Percentiles rank a stretch among this genome's conserved stretches.
Evolutionary conservation across 2,329 filamentous ascomycete species (phyloP).

Genomic region (Exophiala xenobiotica): DNA sequence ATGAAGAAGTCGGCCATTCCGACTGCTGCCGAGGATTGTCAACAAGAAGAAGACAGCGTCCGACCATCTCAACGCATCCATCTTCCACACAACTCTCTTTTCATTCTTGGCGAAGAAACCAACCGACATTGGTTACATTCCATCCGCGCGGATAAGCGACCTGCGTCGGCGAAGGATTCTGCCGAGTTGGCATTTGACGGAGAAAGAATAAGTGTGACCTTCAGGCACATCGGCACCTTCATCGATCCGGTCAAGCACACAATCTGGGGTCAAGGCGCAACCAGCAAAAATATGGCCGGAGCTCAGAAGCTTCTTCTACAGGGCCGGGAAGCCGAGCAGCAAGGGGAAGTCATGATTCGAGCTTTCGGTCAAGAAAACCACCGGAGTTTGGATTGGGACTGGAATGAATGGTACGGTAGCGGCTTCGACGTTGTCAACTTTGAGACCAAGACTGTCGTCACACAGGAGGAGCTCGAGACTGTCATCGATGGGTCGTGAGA

Average conservation of each 20-base stretch:
- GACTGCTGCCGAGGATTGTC: slow-evolving; percentile 2
- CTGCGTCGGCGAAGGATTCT: slow-evolving; percentile 62
- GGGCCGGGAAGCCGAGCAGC: slow-evolving; percentile 62
- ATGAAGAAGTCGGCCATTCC: slow-evolving; percentile 64
- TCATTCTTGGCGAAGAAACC: slow-evolving; percentile 74
- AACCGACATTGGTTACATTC: slow-evolving; percentile 88
- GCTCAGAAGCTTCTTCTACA: slow-evolving; percentile 69
- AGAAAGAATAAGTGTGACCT: slow-evolving; percentile 86
- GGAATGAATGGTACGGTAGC: slow-evolving; percentile 70
- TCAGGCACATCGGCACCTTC: slow-evolving; percentile 85
- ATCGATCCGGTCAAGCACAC: slow-evolving; percentile 60
- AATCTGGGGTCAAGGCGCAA: slow-evolving; percentile 93
- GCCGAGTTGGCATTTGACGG: slow-evolving; percentile 72
- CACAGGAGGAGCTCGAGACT: not conserved
- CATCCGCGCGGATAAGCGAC: slow-evolving; percentile 84
- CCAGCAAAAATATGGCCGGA: slow-evolving; percentile 59
- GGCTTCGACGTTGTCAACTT: slow-evolving; percentile 75
- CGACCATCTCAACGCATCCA: slow-evolving; percentile 66
- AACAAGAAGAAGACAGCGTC: slow-evolving; percentile 27
- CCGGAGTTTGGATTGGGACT: slow-evolving; percentile 68
- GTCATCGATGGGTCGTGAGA: not conserved
- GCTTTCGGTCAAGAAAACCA: slow-evolving; percentile 88
- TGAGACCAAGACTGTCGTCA: slow-evolving; percentile 33
- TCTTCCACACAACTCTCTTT: slow-evolving; percentile 86
- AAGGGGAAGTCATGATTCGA: slow-evolving; percentile 62